Percentiles rank a stretch among this genome's conserved stretches.
Conservation (phyloP, 805 yeast species). For the Yueomyces sp. region DNA sequence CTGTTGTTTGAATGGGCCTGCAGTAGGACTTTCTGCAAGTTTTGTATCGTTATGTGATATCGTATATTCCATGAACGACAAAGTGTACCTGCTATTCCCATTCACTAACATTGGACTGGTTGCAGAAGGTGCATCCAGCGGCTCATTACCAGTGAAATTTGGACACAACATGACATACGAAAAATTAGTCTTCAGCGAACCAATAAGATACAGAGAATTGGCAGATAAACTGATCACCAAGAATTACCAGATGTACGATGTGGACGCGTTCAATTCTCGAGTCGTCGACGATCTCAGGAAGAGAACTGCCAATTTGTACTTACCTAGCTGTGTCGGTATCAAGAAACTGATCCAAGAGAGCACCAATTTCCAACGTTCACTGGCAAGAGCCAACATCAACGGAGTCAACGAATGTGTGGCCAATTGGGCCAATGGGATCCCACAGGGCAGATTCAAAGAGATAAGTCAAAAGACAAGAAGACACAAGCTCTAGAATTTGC, state of each 20-base stretch:
- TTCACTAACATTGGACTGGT: slow-evolving; percentile 74
- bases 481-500: slow-evolving; percentile 5
- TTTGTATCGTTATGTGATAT: slow-evolving; percentile 62
- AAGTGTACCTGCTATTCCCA: slow-evolving; percentile 53
- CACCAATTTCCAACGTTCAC: slow-evolving; percentile 1
- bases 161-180: slow-evolving; percentile 67
- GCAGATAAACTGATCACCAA: slow-evolving; percentile 49
- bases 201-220: slow-evolving; percentile 45
- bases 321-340: slow-evolving; percentile 29
- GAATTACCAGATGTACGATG: slow-evolving; percentile 31
- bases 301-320: slow-evolving; percentile 23
- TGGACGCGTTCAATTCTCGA: slow-evolving; percentile 33
- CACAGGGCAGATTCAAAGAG: slow-evolving; percentile 11
- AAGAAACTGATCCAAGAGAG: slow-evolving; percentile 22
- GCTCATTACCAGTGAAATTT: slow-evolving; percentile 51
- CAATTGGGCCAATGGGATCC: slow-evolving; percentile 16
- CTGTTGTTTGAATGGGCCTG: slow-evolving; percentile 77
- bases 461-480: slow-evolving; percentile 7
- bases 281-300: slow-evolving; percentile 28
- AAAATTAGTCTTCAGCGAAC: slow-evolving; percentile 56
- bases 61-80: slow-evolving; percentile 48
- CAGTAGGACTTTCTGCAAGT: slow-evolving; percentile 64
- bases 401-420: slow-evolving; percentile 15
- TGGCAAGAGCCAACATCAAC: slow-evolving; percentile 8
- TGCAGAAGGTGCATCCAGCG: slow-evolving; percentile 65